These are phyloP conservation scores for Aspergillus costaricaensis DNA, from an alignment of 2,329 filamentous ascomycete species.

Conservation along the genomic window DNA sequence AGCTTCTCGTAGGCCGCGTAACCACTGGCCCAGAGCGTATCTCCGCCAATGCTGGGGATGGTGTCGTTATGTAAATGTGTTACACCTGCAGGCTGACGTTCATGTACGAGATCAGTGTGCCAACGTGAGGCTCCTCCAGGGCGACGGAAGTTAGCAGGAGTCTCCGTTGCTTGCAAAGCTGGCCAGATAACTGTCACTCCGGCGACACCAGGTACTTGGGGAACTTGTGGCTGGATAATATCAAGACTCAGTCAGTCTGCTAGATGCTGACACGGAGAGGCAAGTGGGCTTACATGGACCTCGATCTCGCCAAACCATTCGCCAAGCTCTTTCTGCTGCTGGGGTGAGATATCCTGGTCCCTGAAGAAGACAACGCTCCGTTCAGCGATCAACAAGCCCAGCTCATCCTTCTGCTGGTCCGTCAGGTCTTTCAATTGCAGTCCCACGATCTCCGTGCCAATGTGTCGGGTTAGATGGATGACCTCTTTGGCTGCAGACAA, in stretches of 20 bases:
- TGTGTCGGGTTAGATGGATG: constrained; percentile 62
- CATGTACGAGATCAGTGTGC: constrained; percentile 72
- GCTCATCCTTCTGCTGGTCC: constrained; percentile 61
- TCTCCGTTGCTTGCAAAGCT: constrained; percentile 64
- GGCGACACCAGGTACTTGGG: constrained; percentile 67
- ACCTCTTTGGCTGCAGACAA: constrained; percentile 64
- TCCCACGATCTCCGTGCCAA: constrained; percentile 66
- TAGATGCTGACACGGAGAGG: neutral
- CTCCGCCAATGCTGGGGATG: constrained; percentile 65
- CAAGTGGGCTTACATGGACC: constrained; percentile 59
- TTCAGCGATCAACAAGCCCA: constrained; percentile 64
- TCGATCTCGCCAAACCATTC: constrained; percentile 67
- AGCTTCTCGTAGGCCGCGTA: constrained; percentile 74
- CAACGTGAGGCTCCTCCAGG: constrained; percentile 68
- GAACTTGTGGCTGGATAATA: constrained; percentile 62
- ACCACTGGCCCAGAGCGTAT: constrained; percentile 72
- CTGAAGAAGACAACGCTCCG: constrained; percentile 68
- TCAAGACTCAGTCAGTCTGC: neutral
- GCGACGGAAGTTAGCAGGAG: constrained; percentile 62
- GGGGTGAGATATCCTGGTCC: constrained; percentile 62
- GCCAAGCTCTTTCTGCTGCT: constrained; percentile 64
- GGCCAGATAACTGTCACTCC: constrained; percentile 72
- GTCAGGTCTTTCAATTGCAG: constrained; percentile 65
- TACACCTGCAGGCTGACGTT: constrained; percentile 69
- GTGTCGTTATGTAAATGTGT: constrained; percentile 72